These are phyloP conservation scores for Colletotrichum higginsianum DNA, from an alignment of 2,329 filamentous ascomycete genomes.

Conservation along the genomic window DNA sequence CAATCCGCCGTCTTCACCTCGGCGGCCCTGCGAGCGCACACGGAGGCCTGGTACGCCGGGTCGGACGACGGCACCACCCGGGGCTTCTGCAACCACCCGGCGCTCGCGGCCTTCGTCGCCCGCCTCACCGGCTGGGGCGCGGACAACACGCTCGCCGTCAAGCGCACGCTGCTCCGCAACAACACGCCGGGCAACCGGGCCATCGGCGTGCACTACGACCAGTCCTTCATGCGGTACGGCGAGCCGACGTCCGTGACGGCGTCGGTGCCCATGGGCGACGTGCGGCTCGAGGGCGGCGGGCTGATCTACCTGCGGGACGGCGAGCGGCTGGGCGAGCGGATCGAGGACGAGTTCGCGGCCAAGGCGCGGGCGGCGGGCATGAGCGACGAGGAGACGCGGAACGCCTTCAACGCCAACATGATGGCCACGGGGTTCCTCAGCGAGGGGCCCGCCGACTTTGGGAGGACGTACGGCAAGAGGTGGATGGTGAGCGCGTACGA, in stretches of 20 bases:
- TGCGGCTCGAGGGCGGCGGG: slow-evolving; percentile 68
- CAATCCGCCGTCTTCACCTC: slow-evolving; percentile 48
- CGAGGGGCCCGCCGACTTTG: slow-evolving; percentile 50
- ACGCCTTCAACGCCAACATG: slow-evolving; percentile 73
- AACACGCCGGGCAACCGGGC: slow-evolving; percentile 70
- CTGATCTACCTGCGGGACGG: slow-evolving; percentile 71
- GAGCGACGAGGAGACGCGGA: slow-evolving; percentile 64
- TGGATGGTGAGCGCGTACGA: slow-evolving; percentile 57
- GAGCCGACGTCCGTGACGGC: slow-evolving; percentile 69
- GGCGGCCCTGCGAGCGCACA: slow-evolving; percentile 67
- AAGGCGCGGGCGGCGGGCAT: slow-evolving; percentile 61
- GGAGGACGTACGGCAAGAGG: slow-evolving; percentile 45
- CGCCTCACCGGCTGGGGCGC: slow-evolving; percentile 67
- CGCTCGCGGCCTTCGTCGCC: slow-evolving; percentile 63
- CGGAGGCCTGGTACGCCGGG: slow-evolving; percentile 63
- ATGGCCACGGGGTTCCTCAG: slow-evolving; percentile 68
- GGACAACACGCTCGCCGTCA: slow-evolving; percentile 46
- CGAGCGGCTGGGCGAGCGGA: slow-evolving; percentile 52
- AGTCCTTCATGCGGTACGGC: slow-evolving; percentile 70
- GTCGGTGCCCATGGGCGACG: slow-evolving; percentile 71
- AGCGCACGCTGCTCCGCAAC: slow-evolving; percentile 68
- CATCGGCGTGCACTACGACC: slow-evolving; percentile 74
- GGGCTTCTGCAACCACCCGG: slow-evolving; percentile 66
- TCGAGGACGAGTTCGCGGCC: slow-evolving; percentile 59
- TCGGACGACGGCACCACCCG: slow-evolving; percentile 44